These are phyloP conservation scores for Pinus tabuliformis DNA, from an alignment of 75 land plant species.

Conservation along the genomic window DNA sequence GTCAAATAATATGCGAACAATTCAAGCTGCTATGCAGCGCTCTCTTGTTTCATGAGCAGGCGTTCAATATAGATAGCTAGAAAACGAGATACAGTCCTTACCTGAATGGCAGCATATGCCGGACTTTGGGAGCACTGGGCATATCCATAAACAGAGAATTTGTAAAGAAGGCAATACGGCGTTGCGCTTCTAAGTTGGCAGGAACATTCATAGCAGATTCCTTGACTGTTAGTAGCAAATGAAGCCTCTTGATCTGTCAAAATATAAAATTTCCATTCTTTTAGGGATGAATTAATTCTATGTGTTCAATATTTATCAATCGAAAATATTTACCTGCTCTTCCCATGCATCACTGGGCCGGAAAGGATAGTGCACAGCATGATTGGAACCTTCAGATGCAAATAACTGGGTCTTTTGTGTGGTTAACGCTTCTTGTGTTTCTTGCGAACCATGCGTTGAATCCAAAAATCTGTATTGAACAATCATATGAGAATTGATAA, in stretches of 20 bases:
- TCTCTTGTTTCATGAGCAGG: too few species aligned
- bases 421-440: neutral
- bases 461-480: neutral
- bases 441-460: neutral
- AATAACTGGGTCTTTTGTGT: neutral
- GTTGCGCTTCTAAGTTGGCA: conserved; percentile 88
- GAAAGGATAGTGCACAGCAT: neutral
- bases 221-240: conserved; percentile 74
- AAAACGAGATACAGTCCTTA: conserved; percentile 1
- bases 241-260: conserved; percentile 78
- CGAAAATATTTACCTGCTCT: conserved; percentile 33
- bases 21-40: too few species aligned
- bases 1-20: neutral
- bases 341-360: conserved; percentile 14
- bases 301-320: neutral
- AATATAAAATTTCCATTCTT: neutral
- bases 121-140: conserved; percentile 95
- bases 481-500: neutral
- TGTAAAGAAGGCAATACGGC: conserved; percentile 88
- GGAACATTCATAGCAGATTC: conserved; percentile 94
- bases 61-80: too few species aligned
- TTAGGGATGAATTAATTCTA: neutral
- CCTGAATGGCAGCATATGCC: conserved; percentile 98
- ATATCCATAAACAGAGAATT: conserved; percentile 97
- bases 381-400: neutral